Conservation (phyloP, 495 filamentous ascomycete genomes). For the Penicillium flavigenum region DNA sequence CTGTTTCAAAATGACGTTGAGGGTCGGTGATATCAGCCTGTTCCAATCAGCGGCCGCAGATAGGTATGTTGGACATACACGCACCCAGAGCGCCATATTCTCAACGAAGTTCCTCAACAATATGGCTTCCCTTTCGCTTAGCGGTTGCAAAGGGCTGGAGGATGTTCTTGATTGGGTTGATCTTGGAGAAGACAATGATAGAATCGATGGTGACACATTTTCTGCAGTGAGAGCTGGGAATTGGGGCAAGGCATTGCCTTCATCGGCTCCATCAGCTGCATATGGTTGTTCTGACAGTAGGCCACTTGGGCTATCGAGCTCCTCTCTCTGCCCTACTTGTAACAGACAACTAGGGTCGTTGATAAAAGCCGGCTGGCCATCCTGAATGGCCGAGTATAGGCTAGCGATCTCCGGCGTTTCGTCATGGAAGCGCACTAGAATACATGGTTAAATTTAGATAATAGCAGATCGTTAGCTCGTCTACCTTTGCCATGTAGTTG, state of each 20-base stretch:
- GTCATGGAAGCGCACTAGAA: slow-evolving; percentile 27
- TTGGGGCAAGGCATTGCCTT: not conserved
- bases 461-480: not conserved
- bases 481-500: slow-evolving; percentile 22
- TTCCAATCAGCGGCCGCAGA: not conserved
- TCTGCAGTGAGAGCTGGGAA: not conserved
- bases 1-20: slow-evolving; percentile 30
- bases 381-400: slow-evolving; percentile 10
- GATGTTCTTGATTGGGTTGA: slow-evolving; percentile 1
- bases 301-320: not conserved
- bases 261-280: not conserved
- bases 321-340: not conserved
- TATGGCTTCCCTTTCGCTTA: slow-evolving; percentile 26
- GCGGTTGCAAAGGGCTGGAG: slow-evolving; percentile 6
- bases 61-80: not conserved
- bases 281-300: not conserved
- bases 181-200: slow-evolving; percentile 8
- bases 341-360: not conserved
- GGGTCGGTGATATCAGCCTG: slow-evolving; percentile 36
- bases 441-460: not conserved
- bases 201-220: slow-evolving; percentile 5
- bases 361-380: not conserved
- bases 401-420: slow-evolving; percentile 24
- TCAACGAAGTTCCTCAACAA: slow-evolving; percentile 34
- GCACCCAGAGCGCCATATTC: slow-evolving; percentile 36